Base-by-base conservation (phyloP, 2,329 filamentous ascomycete genomes). In the Hymenoscyphus occultus region DNA sequence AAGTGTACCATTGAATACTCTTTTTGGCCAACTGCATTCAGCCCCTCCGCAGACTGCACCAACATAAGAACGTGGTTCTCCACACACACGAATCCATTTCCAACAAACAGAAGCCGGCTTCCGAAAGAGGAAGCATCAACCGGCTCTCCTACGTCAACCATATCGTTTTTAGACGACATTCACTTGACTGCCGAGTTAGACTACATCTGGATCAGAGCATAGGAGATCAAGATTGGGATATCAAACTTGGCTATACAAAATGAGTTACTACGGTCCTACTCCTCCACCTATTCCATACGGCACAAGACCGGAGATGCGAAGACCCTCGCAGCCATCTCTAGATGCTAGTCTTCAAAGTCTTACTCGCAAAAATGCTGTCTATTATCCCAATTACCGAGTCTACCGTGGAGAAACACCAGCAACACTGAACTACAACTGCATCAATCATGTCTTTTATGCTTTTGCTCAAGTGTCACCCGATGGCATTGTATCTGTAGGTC, bases 391-490 rank as follows among this genome's bases (percentile, higher is more conserved):
- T 77, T 87, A 86, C 79, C 82, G 87, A 65, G 85, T 92, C 70
- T 92, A 93, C 77, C 82, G 84, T 64, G 85, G 88, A 68, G 86
- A 91, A 71, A 90, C 90, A 16, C 91, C 91, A 0, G 90, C 86
- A 0, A 86, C 86, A 63, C 80, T 94, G 73, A 90, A 91, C 75
- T 86, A 92, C 76, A 86, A 86, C 69, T 91, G 89, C 72, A 87
- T 94, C 72, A 93, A 89, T 70, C 89, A 92, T 74, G 86, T 93
- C 32, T 93, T 93, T 77, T 94, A 94, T 75, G 90, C 91, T 13
- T 93, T 91, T 83, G 90, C 90, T 65, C 90, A 84, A 77, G 85
- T 94, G 56, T 86, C 86, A 68, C 78, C 83, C 60, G 89, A 93
- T 74, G 91, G 91, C 60, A 86, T 85, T 62, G 86, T 94, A 68